phyloP scores from a whole-genome alignment of 2,329 filamentous ascomycete genomes.

The Colletotrichum trifolii region DNA sequence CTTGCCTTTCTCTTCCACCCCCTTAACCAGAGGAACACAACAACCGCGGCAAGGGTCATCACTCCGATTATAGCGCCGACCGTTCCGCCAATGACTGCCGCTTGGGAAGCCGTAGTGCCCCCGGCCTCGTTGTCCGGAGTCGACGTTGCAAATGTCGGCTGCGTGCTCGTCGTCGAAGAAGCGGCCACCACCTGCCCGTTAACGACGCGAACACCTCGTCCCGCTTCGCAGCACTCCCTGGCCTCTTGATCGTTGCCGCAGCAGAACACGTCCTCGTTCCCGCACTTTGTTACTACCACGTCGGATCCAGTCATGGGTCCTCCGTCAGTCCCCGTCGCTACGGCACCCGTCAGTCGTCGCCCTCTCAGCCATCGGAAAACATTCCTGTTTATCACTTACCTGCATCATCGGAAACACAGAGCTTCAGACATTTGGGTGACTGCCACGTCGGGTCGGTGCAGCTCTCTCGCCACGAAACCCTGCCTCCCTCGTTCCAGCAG shows the following conservation, averaged over 20 bases:
- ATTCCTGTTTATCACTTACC: neutral
- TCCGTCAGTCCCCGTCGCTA: neutral
- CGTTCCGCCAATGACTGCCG: neutral
- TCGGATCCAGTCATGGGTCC: neutral
- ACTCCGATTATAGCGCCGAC: neutral
- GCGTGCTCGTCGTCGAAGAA: neutral
- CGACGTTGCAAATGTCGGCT: neutral
- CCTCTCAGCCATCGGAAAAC: neutral
- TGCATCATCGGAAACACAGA: slow-evolving; percentile 22
- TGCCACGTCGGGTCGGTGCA: slow-evolving; percentile 40
- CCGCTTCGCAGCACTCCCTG: neutral
- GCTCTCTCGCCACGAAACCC: slow-evolving; percentile 20
- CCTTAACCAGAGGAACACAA: slow-evolving; percentile 3
- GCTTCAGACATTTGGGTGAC: slow-evolving; percentile 37
- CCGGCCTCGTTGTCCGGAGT: neutral
- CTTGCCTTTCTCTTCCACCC: neutral
- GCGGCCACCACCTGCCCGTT: neutral
- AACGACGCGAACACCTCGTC: neutral
- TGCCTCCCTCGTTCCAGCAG: slow-evolving; percentile 24
- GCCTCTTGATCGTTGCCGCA: neutral
- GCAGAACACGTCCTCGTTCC: neutral
- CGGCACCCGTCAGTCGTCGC: neutral
- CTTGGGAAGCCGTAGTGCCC: neutral
- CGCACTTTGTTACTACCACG: neutral
- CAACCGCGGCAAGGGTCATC: neutral